A percentile compares a stretch with the other conserved stretches of the same genome.
These are phyloP conservation scores for Choanephora cucurbitarum DNA, from an alignment of 371 early-diverging fungal species.

Conservation along the genomic window DNA sequence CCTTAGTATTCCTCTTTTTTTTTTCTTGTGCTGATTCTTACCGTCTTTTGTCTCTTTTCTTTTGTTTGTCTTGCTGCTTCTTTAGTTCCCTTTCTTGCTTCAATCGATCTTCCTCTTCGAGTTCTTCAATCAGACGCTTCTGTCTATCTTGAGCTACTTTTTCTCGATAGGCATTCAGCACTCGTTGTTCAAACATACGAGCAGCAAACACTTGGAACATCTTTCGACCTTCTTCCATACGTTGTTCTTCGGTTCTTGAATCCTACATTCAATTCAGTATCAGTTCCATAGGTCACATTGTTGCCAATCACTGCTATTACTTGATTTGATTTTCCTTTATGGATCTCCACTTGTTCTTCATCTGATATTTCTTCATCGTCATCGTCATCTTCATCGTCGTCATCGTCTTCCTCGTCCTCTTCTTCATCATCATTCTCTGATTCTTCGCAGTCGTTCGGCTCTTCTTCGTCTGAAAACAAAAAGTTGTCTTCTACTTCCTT, in stretches of 20 bases:
- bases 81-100: conserved; percentile 68
- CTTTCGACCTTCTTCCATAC: conserved; percentile 88
- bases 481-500: conserved; percentile 41
- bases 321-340: conserved; percentile 2
- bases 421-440: conserved; percentile 61
- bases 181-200: conserved; percentile 94
- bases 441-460: conserved; percentile 39
- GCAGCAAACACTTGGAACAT: conserved; percentile 96
- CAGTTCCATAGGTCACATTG: too few relatives aligned
- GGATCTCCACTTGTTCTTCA: conserved; percentile 25
- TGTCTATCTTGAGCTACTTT: conserved; percentile 86
- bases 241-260: conserved; percentile 76
- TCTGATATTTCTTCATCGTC: conserved; percentile 41
- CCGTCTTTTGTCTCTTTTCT: conserved; percentile 63
- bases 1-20: too few relatives aligned
- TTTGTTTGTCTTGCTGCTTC: conserved; percentile 70
- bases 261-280: too few relatives aligned
- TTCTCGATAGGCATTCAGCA: conserved; percentile 88
- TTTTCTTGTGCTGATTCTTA: too few relatives aligned
- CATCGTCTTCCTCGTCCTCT: conserved; percentile 52
- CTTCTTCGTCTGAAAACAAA: conserved; percentile 21
- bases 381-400: conserved; percentile 61
- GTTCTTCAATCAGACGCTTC: conserved; percentile 73
- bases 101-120: conserved; percentile 79
- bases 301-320: not conserved